phyloP scores from a whole-genome alignment of 352 stramenopile genomes.

The Discostella stelligera region DNA sequence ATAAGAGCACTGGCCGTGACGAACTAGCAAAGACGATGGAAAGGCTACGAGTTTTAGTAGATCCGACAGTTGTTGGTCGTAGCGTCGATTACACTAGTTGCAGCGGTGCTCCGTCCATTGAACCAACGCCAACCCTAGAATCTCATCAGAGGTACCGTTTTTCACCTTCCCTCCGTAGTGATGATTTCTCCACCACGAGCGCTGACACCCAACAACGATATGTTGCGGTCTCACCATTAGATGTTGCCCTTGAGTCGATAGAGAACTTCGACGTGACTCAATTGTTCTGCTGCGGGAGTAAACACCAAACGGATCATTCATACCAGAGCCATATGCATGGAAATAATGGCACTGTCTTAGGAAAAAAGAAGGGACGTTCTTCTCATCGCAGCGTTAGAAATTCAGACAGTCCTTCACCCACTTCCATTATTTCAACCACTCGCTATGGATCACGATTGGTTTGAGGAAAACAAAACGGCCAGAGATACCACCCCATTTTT shows the following conservation, averaged over 20 bases:
- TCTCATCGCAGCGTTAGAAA: not conserved
- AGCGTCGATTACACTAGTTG: not conserved
- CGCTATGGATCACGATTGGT: not conserved
- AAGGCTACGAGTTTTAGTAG: slow-evolving; percentile 29
- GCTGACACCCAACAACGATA: not conserved
- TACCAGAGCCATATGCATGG: not conserved
- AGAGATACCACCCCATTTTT: not conserved
- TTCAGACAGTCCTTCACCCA: not conserved
- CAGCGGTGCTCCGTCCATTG: not conserved
- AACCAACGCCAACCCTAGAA: not conserved
- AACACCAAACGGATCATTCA: not conserved
- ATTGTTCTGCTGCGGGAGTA: slow-evolving; percentile 50
- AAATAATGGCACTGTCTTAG: not conserved
- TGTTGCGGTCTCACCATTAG: slow-evolving; percentile 26
- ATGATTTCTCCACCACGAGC: not conserved
- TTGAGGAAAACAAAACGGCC: not conserved
- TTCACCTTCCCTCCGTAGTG: not conserved
- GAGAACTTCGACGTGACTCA: slow-evolving; percentile 34
- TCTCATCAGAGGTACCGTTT: slow-evolving; percentile 7
- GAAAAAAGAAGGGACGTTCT: not conserved
- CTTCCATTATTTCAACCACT: not conserved
- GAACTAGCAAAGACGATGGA: slow-evolving; percentile 32
- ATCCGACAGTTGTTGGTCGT: slow-evolving; percentile 1
- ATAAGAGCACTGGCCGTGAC: not conserved
- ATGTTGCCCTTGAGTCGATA: slow-evolving; percentile 43